Percentiles rank a stretch among this genome's conserved stretches.
Conservation (phyloP, 495 filamentous ascomycete species). For the Penicillium antarcticum region DNA sequence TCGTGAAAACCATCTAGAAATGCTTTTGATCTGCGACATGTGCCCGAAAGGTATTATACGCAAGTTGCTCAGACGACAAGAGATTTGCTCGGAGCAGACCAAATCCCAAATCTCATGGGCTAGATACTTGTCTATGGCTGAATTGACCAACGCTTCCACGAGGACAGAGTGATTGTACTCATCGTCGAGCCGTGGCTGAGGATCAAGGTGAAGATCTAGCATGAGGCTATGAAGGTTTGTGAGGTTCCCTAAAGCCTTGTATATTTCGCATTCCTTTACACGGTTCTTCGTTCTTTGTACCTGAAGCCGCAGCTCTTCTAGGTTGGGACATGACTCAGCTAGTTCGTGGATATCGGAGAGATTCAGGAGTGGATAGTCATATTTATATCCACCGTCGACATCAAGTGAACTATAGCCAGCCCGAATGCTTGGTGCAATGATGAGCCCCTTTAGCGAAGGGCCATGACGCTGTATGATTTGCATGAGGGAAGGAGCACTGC, state of each 20-base stretch:
- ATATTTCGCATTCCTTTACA: not conserved
- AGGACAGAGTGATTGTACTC: too few relatives aligned
- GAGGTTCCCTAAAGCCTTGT: not conserved
- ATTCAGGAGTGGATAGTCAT: too few relatives aligned
- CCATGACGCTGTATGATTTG: too few relatives aligned
- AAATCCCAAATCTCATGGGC: conserved; percentile 6
- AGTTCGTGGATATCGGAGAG: not conserved
- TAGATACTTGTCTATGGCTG: conserved; percentile 5
- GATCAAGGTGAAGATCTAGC: not conserved
- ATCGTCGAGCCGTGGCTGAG: not conserved
- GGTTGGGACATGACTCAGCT: not conserved
- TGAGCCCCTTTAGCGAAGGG: too few relatives aligned
- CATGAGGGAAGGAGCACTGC: too few relatives aligned
- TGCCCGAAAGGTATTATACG: not conserved
- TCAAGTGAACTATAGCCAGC: too few relatives aligned
- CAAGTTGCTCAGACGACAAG: not conserved
- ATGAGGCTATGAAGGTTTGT: not conserved
- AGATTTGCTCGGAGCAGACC: not conserved
- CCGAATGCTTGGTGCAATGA: too few relatives aligned
- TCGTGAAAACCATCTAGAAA: not conserved
- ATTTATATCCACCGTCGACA: too few relatives aligned
- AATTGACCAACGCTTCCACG: too few relatives aligned
- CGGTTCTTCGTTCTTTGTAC: not conserved
- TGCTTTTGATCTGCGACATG: not conserved
- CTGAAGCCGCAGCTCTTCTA: not conserved